These are phyloP conservation scores for Colletotrichum gloeosporioides DNA, from an alignment of 2,329 filamentous ascomycete species.

Conservation along the genomic window DNA sequence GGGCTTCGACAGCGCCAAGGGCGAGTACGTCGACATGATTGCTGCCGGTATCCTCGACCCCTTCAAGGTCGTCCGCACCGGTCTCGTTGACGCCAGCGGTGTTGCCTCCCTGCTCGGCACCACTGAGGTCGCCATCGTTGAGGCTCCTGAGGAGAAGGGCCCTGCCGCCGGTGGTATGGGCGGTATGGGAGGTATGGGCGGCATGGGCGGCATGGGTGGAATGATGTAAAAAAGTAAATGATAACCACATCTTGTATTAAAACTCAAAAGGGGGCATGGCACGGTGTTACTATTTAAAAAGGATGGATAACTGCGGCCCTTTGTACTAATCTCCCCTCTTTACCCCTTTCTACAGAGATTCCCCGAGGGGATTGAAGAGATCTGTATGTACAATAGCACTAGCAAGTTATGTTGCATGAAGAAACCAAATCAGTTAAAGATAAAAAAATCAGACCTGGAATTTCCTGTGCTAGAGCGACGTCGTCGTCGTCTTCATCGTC, in stretches of 20 bases:
- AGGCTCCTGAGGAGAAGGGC: conserved; percentile 93
- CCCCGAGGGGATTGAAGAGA: conserved; percentile 19
- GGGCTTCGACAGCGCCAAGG: conserved; percentile 95
- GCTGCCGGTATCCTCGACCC: conserved; percentile 95
- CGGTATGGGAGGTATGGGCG: conserved; percentile 69
- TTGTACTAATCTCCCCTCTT: conserved; percentile 24
- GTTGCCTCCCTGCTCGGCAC: conserved; percentile 97
- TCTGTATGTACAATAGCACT: conserved; percentile 25
- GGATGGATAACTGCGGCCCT: conserved; percentile 39
- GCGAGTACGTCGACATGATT: conserved; percentile 99
- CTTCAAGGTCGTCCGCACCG: conserved; percentile 98
- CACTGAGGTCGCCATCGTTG: conserved; percentile 97
- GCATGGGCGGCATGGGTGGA: conserved; percentile 71
- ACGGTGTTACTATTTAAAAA: conserved; percentile 51
- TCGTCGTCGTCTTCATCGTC: not conserved
- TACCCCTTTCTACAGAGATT: conserved; percentile 14
- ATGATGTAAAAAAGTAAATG: conserved; percentile 59
- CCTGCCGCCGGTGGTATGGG: conserved; percentile 26
- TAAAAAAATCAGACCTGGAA: not conserved
- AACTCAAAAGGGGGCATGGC: conserved; percentile 46
- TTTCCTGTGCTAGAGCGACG: not conserved
- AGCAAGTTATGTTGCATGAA: conserved; percentile 23
- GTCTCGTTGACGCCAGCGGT: conserved; percentile 91
- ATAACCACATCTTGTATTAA: conserved; percentile 28
- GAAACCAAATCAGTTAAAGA: conserved; percentile 13